These are phyloP conservation scores for Calocybe gambosa DNA, from an alignment of 1,284 basidiomycete species.

Conservation along the genomic window DNA sequence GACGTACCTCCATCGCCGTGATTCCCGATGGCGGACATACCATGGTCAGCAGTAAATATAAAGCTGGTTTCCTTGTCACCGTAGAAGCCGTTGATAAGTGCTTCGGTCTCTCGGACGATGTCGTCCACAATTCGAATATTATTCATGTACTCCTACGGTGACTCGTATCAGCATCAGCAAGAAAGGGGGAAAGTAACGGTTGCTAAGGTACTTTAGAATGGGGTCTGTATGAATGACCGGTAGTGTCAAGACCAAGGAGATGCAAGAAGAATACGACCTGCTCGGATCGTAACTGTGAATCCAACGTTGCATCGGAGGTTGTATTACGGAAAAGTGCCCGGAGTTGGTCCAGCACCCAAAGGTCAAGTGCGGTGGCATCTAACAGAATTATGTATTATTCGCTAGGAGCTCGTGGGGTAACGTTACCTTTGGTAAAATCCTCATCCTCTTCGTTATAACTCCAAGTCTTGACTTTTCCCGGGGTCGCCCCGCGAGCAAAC, in stretches of 20 bases:
- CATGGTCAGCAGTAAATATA: slow-evolving; percentile 87
- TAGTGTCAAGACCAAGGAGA: slow-evolving; percentile 81
- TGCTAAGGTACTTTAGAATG: slow-evolving; percentile 51
- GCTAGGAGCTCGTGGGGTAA: not conserved
- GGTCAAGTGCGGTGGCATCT: slow-evolving; percentile 78
- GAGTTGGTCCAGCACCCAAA: slow-evolving; percentile 76
- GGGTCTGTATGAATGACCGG: slow-evolving; percentile 86
- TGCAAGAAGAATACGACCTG: slow-evolving; percentile 82
- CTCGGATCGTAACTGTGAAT: slow-evolving; percentile 44
- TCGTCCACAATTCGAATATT: slow-evolving; percentile 80
- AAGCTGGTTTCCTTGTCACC: slow-evolving; percentile 67
- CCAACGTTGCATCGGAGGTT: slow-evolving; percentile 41
- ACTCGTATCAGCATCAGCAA: not conserved
- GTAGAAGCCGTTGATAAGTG: slow-evolving; percentile 62
- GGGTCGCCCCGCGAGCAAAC: slow-evolving; percentile 72
- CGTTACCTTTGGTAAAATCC: slow-evolving; percentile 75
- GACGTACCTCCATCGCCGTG: slow-evolving; percentile 78
- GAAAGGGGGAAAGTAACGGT: not conserved
- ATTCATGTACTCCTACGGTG: slow-evolving; percentile 73
- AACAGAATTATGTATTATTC: not conserved
- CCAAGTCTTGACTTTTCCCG: slow-evolving; percentile 71
- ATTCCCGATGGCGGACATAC: slow-evolving; percentile 87
- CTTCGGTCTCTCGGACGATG: slow-evolving; percentile 68
- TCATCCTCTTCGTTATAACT: slow-evolving; percentile 76
- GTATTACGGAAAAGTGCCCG: slow-evolving; percentile 58